Conservation (phyloP, 2,329 filamentous ascomycete species). For the Fusarium mangiferae region DNA sequence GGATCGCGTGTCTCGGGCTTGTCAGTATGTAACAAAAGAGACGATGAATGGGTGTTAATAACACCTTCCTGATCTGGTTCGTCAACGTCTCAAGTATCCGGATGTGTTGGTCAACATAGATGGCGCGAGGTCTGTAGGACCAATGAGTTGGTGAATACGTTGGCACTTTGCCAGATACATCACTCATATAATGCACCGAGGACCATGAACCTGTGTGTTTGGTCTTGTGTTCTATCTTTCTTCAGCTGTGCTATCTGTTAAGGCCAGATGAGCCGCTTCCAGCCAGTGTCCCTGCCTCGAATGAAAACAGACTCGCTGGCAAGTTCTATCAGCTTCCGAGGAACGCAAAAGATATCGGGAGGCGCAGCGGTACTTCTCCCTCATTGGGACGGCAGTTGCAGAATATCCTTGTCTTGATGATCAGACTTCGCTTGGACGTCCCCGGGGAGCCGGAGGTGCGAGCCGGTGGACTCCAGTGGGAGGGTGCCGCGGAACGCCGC, state of each 20-base stretch:
- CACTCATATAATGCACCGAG: background rate
- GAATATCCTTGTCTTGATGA: background rate
- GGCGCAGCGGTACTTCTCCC: background rate
- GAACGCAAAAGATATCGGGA: background rate
- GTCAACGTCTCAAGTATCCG: background rate
- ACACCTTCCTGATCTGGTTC: background rate
- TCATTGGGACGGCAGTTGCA: background rate
- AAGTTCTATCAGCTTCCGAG: background rate
- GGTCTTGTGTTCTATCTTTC: too few relatives aligned
- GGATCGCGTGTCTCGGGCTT: too few relatives aligned
- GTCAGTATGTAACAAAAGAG: background rate
- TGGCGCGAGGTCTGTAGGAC: background rate
- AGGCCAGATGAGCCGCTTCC: background rate
- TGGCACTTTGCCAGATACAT: background rate
- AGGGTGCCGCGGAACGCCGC: background rate
- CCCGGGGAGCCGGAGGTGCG: background rate
- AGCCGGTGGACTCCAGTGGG: background rate
- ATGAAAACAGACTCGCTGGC: background rate
- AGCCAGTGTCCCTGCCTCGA: background rate
- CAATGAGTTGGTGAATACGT: too few relatives aligned
- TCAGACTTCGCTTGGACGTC: background rate
- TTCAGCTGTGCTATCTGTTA: background rate
- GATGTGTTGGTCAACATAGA: background rate
- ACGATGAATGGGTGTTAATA: background rate
- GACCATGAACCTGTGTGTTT: too few relatives aligned